These are phyloP conservation scores for Mucor velutinosus DNA, from an alignment of 371 early-diverging fungal species.

Conservation along the genomic window DNA sequence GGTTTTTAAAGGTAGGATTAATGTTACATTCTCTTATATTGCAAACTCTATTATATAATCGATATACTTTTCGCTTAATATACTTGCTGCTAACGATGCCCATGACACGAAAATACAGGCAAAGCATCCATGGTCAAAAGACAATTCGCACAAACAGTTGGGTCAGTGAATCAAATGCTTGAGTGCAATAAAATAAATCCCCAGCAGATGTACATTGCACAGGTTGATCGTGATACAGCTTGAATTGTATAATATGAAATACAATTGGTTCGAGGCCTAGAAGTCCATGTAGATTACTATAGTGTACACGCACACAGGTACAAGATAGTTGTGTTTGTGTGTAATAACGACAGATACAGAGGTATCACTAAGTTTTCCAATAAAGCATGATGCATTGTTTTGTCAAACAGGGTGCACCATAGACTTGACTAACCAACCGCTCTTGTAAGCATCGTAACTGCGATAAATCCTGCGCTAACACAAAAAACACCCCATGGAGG, in stretches of 20 bases:
- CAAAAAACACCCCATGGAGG: no score
- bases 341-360: not conserved
- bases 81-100: not conserved
- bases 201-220: not conserved
- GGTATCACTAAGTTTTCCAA: not conserved
- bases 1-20: not conserved
- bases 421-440: not conserved
- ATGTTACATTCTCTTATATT: not conserved
- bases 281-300: not conserved
- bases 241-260: not conserved
- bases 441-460: not conserved
- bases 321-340: not conserved
- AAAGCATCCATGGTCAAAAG: not conserved
- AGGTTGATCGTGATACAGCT: not conserved
- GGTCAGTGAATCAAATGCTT: not conserved
- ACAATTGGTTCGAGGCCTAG: not conserved
- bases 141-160: not conserved
- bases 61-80: not conserved
- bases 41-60: not conserved
- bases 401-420: not conserved
- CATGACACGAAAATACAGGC: not conserved
- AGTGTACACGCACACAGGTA: not conserved
- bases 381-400: not conserved
- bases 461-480: not conserved
- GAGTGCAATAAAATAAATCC: not conserved